Evolutionary conservation across 2,329 filamentous ascomycete species (phyloP), one percentile per base, ranked within the genome.

Genomic region (Thielaviopsis punctulata): DNA sequence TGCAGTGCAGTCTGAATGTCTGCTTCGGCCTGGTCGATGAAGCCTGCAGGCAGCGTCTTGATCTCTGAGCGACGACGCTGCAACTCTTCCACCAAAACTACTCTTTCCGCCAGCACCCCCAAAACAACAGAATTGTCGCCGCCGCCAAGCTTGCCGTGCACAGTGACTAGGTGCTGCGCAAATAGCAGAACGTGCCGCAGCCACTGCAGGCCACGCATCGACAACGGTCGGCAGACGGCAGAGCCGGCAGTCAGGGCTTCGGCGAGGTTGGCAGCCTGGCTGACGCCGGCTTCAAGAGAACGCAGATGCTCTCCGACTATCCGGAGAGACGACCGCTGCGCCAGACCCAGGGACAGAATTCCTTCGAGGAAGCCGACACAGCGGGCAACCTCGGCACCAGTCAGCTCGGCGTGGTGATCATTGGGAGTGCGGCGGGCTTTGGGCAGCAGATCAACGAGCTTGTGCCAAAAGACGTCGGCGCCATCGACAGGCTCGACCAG

Each of bases 341-440:
- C 66, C 12, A 86, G 61, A 1, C 77, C 63, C n/a, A 79, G 67
- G 55, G 82, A 73, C 25, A 96, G 69, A 55, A 95, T 73, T 23
- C 89, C 87, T 63, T 98, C 92, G n/a, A 95, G 69, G 57, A 86
- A 86, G 0, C 87, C 87, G 48, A 85, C 75, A 62, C 87, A 89
- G 61, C 89, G 77, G 43, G 76, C 74, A 7, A 92, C 76, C 59
- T 95, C 87, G 8, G 86, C 82, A 43, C 80, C 75, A 45, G 84
- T 94, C 39, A 98, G 68, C 57, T 98, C 93, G 36, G 86, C 82
- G 0, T 85, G 87, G 64, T 94, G 87, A 49, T 86, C 81, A 57
- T 80, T 73, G 9, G 78, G 70, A 25, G 81, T 73, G 43, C 76
- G 70, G 59, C 90, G 77, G 48, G 84, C 76, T 58, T 75, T 74